Percentiles rank a stretch among this genome's conserved stretches.
Conservation (phyloP, 108 stramenopile species). For the Nannochloropsis oceanica region DNA sequence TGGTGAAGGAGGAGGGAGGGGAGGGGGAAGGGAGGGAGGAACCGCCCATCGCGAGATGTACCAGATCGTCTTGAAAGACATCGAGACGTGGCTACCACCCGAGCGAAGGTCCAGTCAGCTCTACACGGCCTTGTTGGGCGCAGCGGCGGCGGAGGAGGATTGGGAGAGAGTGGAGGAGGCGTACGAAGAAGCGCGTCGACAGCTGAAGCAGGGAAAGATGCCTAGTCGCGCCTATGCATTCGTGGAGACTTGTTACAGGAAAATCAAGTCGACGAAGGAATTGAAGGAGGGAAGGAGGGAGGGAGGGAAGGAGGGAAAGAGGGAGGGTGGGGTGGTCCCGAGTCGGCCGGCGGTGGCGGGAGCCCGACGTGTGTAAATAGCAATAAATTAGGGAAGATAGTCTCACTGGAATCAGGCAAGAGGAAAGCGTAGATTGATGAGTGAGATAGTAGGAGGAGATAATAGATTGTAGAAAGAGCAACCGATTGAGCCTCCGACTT, state of each 20-base stretch:
- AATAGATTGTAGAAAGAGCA: too few species aligned
- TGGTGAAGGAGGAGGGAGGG: too few species aligned
- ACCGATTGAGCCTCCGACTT: too few species aligned
- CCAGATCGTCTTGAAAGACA: not conserved
- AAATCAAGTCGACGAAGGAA: too few species aligned
- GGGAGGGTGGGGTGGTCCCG: not conserved
- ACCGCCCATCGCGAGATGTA: not conserved
- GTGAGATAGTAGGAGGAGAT: too few species aligned
- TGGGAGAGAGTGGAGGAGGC: not conserved
- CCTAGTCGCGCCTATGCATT: not conserved
- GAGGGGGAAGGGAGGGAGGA: too few species aligned
- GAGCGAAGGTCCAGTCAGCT: not conserved
- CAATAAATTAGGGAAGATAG: too few species aligned
- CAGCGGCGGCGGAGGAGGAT: not conserved
- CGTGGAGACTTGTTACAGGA: not conserved
- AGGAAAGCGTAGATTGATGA: too few species aligned
- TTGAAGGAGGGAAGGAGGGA: not conserved
- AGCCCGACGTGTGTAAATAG: too few species aligned
- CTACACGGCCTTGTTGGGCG: not conserved
- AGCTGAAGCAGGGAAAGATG: not conserved
- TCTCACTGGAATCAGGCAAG: too few species aligned
- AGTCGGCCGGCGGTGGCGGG: not conserved
- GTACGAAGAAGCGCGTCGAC: not conserved
- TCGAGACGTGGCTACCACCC: not conserved
- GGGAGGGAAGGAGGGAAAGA: not conserved